phyloP scores from a whole-genome alignment of 2,329 filamentous ascomycete genomes.

The Pyrenophora teres region DNA sequence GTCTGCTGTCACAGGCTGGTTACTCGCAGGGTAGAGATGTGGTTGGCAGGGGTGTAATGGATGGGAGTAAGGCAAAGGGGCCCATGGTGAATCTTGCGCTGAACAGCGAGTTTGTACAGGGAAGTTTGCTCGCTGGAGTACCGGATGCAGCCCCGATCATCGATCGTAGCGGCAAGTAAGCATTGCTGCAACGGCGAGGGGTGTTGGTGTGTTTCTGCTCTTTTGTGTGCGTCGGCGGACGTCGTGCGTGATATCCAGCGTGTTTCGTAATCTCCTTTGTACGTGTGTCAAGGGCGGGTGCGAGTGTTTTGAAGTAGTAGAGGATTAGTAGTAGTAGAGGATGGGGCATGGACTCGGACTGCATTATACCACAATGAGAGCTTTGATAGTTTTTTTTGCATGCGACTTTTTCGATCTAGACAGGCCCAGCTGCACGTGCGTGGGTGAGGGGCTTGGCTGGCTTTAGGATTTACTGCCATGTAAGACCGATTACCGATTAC shows the following conservation, averaged over 20 bases:
- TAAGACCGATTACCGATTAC: not conserved
- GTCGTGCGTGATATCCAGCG: conserved; percentile 1
- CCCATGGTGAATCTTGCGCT: conserved; percentile 53
- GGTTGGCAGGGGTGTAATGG: conserved; percentile 53
- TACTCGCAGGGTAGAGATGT: conserved; percentile 47
- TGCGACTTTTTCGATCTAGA: too few relatives aligned
- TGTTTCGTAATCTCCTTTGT: not conserved
- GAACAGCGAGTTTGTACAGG: conserved; percentile 51
- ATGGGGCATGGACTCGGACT: not conserved
- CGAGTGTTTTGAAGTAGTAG: conserved; percentile 1
- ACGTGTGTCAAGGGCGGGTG: not conserved
- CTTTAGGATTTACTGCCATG: not conserved
- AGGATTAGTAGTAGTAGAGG: not conserved
- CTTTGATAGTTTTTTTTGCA: not conserved
- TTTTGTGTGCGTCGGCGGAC: not conserved
- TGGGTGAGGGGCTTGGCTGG: not conserved
- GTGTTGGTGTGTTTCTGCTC: not conserved
- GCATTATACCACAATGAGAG: not conserved
- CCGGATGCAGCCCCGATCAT: conserved; percentile 45
- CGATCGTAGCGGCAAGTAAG: conserved; percentile 41
- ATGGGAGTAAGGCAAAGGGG: conserved; percentile 51
- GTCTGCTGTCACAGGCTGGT: conserved; percentile 49
- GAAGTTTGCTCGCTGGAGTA: conserved; percentile 55
- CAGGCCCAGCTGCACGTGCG: too few relatives aligned
- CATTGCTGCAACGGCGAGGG: not conserved